Conservation (phyloP, 108 stramenopile genomes). For the Skeletonema tropicum region DNA sequence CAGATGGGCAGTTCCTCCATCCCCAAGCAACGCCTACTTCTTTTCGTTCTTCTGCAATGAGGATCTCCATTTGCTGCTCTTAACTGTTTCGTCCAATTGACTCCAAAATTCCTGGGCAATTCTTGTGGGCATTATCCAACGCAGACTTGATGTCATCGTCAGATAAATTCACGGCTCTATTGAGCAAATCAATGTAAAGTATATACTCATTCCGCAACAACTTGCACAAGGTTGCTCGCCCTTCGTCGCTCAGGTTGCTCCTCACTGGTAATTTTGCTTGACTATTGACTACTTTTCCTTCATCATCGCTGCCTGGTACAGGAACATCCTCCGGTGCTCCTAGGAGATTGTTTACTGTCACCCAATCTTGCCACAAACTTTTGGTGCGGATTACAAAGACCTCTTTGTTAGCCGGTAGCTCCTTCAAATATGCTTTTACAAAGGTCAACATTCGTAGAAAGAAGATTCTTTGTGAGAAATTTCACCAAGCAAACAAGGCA, state of each 20-base stretch:
- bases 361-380: conserved; percentile 65
- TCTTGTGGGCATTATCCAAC: conserved; percentile 12
- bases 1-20: too few species aligned
- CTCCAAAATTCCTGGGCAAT: conserved; percentile 10
- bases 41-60: background rate
- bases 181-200: conserved; percentile 52
- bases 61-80: background rate
- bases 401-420: conserved; percentile 10
- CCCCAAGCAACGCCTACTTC: too few species aligned
- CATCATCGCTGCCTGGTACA: conserved; percentile 4
- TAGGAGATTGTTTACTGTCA: conserved; percentile 42
- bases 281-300: conserved; percentile 7
- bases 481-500: too few species aligned
- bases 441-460: too few species aligned
- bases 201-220: conserved; percentile 54
- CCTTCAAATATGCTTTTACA: conserved; percentile 2
- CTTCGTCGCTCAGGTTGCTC: conserved; percentile 41
- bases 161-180: conserved; percentile 47
- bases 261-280: conserved; percentile 31
- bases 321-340: conserved; percentile 16
- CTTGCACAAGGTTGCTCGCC: conserved; percentile 36
- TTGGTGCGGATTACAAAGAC: conserved; percentile 58
- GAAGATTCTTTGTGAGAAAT: too few species aligned
- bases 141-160: conserved; percentile 28
- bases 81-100: background rate